Percentiles rank a stretch among this genome's conserved stretches.
phyloP scores from a whole-genome alignment of 2,329 filamentous ascomycete genomes.

The Nannizziopsis barbatae region DNA sequence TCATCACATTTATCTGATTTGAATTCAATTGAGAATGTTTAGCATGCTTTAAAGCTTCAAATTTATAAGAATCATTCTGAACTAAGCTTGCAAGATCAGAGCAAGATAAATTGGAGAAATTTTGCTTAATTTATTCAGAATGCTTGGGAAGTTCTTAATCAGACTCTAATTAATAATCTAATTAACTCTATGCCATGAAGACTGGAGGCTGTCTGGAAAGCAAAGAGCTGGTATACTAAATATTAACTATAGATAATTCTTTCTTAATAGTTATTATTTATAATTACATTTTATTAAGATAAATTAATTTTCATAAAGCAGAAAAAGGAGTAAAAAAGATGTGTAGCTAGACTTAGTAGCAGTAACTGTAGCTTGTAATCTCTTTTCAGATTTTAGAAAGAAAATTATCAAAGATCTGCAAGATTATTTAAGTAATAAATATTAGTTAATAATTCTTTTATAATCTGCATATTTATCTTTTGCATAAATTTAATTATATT shows the following conservation, averaged over 20 bases:
- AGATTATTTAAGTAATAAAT: too few relatives aligned
- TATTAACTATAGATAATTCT: constrained; percentile 1
- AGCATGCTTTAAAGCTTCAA: constrained; percentile 14
- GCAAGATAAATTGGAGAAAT: background rate
- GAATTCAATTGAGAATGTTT: constrained; percentile 17
- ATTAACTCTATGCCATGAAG: constrained; percentile 1
- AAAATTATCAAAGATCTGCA: too few relatives aligned
- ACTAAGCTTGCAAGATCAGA: background rate
- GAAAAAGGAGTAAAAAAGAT: too few relatives aligned
- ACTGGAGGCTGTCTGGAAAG: constrained; percentile 5
- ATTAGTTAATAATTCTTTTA: too few relatives aligned
- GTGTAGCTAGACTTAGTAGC: too few relatives aligned
- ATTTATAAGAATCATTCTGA: constrained; percentile 3
- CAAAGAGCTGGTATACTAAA: constrained; percentile 9
- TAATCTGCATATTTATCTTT: too few relatives aligned
- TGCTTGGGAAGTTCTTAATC: constrained; percentile 7
- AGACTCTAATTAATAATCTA: constrained; percentile 1
- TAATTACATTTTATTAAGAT: too few relatives aligned
- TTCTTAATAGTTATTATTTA: too few relatives aligned
- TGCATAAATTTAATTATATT: too few relatives aligned
- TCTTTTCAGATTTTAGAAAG: too few relatives aligned
- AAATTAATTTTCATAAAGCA: too few relatives aligned
- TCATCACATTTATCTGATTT: constrained; percentile 15
- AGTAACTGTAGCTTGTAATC: too few relatives aligned
- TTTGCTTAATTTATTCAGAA: background rate